A percentile compares a stretch with the other conserved stretches of the same genome.
Conservation (phyloP, 768 basidiomycete species). For the Suillus ampliporus region DNA sequence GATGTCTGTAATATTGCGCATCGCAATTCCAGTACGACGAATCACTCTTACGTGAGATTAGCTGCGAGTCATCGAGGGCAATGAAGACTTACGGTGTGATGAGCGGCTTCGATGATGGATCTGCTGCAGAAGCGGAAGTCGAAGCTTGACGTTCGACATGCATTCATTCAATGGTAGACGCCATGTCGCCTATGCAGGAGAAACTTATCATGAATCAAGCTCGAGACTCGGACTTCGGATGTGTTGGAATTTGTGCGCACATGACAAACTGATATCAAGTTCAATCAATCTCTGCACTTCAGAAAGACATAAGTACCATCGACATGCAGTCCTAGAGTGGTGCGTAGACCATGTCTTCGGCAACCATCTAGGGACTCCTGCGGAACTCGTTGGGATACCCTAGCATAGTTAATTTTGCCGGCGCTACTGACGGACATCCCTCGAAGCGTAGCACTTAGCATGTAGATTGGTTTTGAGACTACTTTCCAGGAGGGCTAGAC, state of each 20-base stretch:
- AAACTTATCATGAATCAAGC: neutral
- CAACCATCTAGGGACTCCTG: neutral
- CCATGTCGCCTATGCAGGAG: no score
- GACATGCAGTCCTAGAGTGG: neutral
- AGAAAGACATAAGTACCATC: neutral
- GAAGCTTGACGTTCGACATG: neutral
- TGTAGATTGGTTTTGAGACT: neutral
- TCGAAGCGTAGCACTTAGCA: no score
- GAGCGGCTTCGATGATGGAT: neutral
- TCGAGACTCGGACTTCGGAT: neutral
- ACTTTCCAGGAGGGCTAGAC: neutral
- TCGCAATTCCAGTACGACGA: neutral
- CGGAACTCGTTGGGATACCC: neutral
- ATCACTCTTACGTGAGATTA: neutral
- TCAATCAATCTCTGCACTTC: neutral
- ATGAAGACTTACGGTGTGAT: neutral
- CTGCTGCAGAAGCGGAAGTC: neutral
- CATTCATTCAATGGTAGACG: no score
- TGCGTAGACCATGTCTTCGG: neutral
- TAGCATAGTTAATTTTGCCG: neutral
- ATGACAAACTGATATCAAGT: neutral
- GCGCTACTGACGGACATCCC: no score
- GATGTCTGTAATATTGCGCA: neutral
- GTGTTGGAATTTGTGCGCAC: neutral
- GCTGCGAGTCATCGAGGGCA: neutral